Base-by-base conservation (phyloP, 1,284 basidiomycete species). In the Tremellales sp. region DNA sequence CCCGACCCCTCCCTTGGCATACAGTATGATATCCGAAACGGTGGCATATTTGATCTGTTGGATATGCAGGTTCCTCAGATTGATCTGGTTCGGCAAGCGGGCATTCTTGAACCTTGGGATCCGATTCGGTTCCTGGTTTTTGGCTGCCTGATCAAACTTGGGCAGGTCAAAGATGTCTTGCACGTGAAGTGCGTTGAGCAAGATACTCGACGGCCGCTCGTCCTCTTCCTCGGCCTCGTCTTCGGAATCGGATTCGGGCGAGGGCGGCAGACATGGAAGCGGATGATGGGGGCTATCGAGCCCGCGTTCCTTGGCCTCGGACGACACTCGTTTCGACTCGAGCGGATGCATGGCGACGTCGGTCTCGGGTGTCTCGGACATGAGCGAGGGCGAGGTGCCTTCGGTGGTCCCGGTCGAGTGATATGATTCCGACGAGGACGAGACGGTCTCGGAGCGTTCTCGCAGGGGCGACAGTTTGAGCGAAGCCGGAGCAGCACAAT, bases 1-100 rank as follows among this genome's bases (percentile, higher is more conserved):
- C 8, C 57, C 56, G 4, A 63, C 54, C 1, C 69, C 74, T 29
- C 79, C 66, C 61, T 77, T 78, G n/a, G 85, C 86, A 71, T 93
- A 94, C 39, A 94, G 75, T 51, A 93, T 82, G 52, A 95, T 81
- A 66, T 95, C 91, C 40, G 87, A 90, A 32, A 95, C 77, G 2
- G 87, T 86, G 0, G 88, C 84, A 64, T 91, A 92, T 59, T 93
- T 89, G 60, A 79, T 79, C 75, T 76, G 73, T 65, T 71, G 77
- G 60, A 64, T 72, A 51, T 71, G 63, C 4, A 73, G 56, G 47
- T 73, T 73, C 18, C 71, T 57, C 28, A 73, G 48, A 49, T 72
- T 72, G 52, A 73, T 70, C 51, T 70, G 61, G 29, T 61, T 56
- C 1, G 69, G 68, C 24, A 73, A 53, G 34, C 60, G 58, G 1